Percentiles rank a stretch among this genome's conserved stretches.
These are phyloP conservation scores for Hypsizygus ulmarius DNA, from an alignment of 1,284 basidiomycete species.

Conservation along the genomic window DNA sequence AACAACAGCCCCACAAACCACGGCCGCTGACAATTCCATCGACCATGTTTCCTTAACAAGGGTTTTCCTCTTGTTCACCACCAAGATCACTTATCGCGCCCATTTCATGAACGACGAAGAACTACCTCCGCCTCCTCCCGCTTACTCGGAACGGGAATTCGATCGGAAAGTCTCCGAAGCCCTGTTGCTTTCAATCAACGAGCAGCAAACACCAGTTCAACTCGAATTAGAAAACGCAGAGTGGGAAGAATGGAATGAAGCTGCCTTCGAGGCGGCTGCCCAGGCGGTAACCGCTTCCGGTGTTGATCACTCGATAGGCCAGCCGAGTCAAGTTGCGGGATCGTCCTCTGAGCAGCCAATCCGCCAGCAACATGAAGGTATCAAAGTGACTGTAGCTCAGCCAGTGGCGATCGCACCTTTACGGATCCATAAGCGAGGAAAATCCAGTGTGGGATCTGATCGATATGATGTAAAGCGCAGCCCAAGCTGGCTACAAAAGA, in stretches of 20 bases:
- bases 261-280: constrained; percentile 34
- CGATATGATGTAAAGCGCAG: constrained; percentile 22
- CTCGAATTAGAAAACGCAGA: constrained; percentile 34
- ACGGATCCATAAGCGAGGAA: constrained; percentile 32
- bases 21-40: no score
- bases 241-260: constrained; percentile 52
- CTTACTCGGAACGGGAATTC: constrained; percentile 50
- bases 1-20: no score
- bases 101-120: constrained; percentile 25
- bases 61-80: neutral
- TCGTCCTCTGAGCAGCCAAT: constrained; percentile 5
- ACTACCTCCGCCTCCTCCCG: constrained; percentile 47
- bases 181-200: constrained; percentile 37
- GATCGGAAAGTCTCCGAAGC: constrained; percentile 52
- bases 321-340: constrained; percentile 1
- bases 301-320: neutral
- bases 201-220: constrained; percentile 24
- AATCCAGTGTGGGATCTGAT: constrained; percentile 9
- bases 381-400: constrained; percentile 17
- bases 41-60: neutral
- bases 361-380: neutral
- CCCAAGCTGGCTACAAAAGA: constrained; percentile 29
- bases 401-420: constrained; percentile 25
- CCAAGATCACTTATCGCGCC: constrained; percentile 2
- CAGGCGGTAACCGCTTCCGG: constrained; percentile 4